These are phyloP conservation scores for Daldinia grandis DNA, from an alignment of 495 filamentous ascomycete genomes.

Conservation along the genomic window DNA sequence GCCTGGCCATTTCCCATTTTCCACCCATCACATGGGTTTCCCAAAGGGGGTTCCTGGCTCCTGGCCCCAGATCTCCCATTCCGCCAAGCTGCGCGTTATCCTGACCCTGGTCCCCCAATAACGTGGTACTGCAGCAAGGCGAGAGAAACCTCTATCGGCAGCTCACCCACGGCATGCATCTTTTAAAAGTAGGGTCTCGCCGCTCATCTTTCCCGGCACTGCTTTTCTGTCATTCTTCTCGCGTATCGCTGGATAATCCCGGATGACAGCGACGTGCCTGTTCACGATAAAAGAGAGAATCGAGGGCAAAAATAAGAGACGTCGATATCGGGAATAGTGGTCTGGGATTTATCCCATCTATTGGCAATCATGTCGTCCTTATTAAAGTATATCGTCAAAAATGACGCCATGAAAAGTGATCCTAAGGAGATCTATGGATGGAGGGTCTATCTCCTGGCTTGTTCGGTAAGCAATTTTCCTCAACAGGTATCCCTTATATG, in stretches of 20 bases:
- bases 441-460: slow-evolving; percentile 74
- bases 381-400: slow-evolving; percentile 73
- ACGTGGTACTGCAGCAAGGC: slow-evolving; percentile 39
- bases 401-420: slow-evolving; percentile 79
- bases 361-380: slow-evolving; percentile 47
- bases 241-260: slow-evolving; percentile 13
- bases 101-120: slow-evolving; percentile 19
- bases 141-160: slow-evolving; percentile 29
- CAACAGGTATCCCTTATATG: background rate
- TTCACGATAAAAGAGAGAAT: slow-evolving; percentile 13
- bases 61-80: slow-evolving; percentile 22
- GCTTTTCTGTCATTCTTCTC: slow-evolving; percentile 10
- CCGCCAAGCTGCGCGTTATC: slow-evolving; percentile 14
- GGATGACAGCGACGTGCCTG: slow-evolving; percentile 7
- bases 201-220: slow-evolving; percentile 19
- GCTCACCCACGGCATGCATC: slow-evolving; percentile 30
- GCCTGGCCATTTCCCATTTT: slow-evolving; percentile 24
- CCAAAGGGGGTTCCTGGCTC: slow-evolving; percentile 3
- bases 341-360: slow-evolving; percentile 25
- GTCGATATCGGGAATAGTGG: slow-evolving; percentile 6
- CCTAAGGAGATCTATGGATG: slow-evolving; percentile 82
- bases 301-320: slow-evolving; percentile 1
- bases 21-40: slow-evolving; percentile 33
- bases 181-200: slow-evolving; percentile 32
- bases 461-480: slow-evolving; percentile 60